A percentile compares a stretch with the other conserved stretches of the same genome.
Evolutionary conservation across 768 basidiomycete species (phyloP).

Genomic region (Boletus subparvulus): DNA sequence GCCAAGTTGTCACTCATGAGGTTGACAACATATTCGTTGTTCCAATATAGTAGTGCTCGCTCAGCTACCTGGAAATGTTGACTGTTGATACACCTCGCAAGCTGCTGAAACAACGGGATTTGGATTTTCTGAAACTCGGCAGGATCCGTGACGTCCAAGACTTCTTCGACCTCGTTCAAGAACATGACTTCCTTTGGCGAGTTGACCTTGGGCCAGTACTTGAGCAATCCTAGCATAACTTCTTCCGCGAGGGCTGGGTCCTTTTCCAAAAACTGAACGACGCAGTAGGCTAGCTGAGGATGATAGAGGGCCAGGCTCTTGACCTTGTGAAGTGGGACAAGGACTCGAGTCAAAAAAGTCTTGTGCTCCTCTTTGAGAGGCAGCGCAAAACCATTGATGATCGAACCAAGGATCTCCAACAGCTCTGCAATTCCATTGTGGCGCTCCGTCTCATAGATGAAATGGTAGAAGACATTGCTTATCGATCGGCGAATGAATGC

Average conservation of each 20-base stretch:
- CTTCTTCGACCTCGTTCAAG: constrained; percentile 98
- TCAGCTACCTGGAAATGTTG: constrained; percentile 99
- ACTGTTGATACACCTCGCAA: constrained; percentile 96
- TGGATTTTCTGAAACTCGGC: constrained; percentile 96
- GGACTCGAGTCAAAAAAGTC: constrained; percentile 89
- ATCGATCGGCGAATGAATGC: constrained; percentile 99
- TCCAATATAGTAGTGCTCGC: constrained; percentile 96
- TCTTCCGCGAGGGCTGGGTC: constrained; percentile 90
- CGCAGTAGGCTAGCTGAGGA: constrained; percentile 98
- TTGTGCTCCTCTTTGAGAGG: constrained; percentile 99
- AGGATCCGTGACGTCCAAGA: constrained; percentile 96
- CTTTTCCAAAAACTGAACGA: constrained; percentile 98
- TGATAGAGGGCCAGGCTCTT: constrained; percentile 98
- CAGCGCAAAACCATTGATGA: constrained; percentile 98
- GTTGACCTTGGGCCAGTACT: constrained; percentile 99
- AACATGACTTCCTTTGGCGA: constrained; percentile 99
- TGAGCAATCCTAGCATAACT: constrained; percentile 92
- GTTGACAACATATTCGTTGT: constrained; percentile 99
- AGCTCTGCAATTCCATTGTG: constrained; percentile 99
- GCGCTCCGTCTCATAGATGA: constrained; percentile 97
- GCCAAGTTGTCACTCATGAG: constrained; percentile 96
- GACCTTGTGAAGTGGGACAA: constrained; percentile 96
- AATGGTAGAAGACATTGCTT: constrained; percentile 99
- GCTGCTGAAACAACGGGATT: constrained; percentile 86
- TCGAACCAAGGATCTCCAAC: constrained; percentile 95